Conservation (phyloP, 1,284 basidiomycete genomes). For the Chondrostereum purpureum region DNA sequence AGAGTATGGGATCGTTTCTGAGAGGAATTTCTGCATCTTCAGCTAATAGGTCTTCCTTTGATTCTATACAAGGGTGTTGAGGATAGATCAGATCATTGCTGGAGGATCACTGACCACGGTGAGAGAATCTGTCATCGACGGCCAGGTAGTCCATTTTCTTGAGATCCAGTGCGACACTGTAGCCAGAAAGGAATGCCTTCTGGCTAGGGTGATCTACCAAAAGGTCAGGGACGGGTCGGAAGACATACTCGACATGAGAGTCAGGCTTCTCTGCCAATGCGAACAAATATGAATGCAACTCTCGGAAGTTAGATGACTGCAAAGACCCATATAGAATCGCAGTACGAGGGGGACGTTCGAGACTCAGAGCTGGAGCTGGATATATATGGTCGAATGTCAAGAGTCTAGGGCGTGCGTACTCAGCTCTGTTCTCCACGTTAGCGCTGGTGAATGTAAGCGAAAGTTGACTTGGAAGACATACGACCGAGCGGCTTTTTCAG, state of each 20-base stretch:
- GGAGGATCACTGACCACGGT: no score
- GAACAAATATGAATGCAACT: constrained; percentile 61
- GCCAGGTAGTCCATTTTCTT: constrained; percentile 98
- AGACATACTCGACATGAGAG: constrained; percentile 62
- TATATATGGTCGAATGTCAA: constrained; percentile 70
- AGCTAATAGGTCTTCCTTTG: constrained; percentile 14
- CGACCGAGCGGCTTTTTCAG: constrained; percentile 21
- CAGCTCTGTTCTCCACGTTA: constrained; percentile 10
- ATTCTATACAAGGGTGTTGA: constrained; percentile 2
- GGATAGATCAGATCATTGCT: no score
- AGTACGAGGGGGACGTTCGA: constrained; percentile 41
- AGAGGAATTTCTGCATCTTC: constrained; percentile 18
- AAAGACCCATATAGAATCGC: constrained; percentile 73
- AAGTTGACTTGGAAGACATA: constrained; percentile 13
- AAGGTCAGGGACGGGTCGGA: constrained; percentile 57
- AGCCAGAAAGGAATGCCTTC: constrained; percentile 68
- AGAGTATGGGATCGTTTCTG: constrained; percentile 35
- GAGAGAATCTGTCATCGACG: constrained; percentile 72
- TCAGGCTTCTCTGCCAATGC: constrained; percentile 36
- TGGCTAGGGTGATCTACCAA: constrained; percentile 14
- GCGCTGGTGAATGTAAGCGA: not conserved
- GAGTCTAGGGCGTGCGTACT: constrained; percentile 34
- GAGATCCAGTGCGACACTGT: constrained; percentile 86
- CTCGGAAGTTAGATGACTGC: constrained; percentile 52
- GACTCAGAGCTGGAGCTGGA: constrained; percentile 34